A percentile compares a stretch with the other conserved stretches of the same genome.
These are phyloP conservation scores for Cornus kousa DNA, from an alignment of 148 eudicot species.

Conservation along the genomic window DNA sequence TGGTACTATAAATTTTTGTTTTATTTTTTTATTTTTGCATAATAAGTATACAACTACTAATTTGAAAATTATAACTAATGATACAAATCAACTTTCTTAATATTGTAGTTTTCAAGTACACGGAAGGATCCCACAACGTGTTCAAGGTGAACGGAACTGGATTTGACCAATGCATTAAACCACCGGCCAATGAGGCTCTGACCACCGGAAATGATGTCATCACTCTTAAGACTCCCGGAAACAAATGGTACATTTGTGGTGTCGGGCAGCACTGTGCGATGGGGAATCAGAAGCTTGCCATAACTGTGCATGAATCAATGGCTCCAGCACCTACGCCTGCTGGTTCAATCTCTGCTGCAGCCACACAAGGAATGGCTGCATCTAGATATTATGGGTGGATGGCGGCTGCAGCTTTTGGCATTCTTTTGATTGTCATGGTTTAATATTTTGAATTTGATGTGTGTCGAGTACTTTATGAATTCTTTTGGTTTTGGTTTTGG, in stretches of 20 bases:
- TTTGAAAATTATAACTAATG: too few relatives aligned
- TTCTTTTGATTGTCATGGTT: background rate
- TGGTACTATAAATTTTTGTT: too few relatives aligned
- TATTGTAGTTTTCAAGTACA: constrained; percentile 13
- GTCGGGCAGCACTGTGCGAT: constrained; percentile 11
- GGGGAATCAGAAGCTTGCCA: background rate
- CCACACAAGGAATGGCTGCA: background rate
- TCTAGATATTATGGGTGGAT: background rate
- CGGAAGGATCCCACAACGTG: constrained; percentile 8
- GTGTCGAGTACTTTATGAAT: too few relatives aligned
- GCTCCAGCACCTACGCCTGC: background rate
- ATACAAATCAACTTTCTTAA: too few relatives aligned
- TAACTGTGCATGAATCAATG: background rate
- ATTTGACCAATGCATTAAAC: constrained; percentile 8
- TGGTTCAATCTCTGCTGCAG: too few relatives aligned
- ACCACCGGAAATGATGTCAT: constrained; percentile 9
- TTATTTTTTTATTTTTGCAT: too few relatives aligned
- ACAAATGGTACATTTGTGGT: constrained; percentile 23
- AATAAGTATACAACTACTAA: too few relatives aligned
- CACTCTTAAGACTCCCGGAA: background rate
- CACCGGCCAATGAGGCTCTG: background rate
- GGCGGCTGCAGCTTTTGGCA: background rate
- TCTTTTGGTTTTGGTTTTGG: too few relatives aligned
- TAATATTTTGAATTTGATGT: background rate
- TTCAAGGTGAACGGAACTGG: constrained; percentile 23